Evolutionary conservation across 768 basidiomycete species (phyloP).

Genomic region (Heimioporus sp.): DNA sequence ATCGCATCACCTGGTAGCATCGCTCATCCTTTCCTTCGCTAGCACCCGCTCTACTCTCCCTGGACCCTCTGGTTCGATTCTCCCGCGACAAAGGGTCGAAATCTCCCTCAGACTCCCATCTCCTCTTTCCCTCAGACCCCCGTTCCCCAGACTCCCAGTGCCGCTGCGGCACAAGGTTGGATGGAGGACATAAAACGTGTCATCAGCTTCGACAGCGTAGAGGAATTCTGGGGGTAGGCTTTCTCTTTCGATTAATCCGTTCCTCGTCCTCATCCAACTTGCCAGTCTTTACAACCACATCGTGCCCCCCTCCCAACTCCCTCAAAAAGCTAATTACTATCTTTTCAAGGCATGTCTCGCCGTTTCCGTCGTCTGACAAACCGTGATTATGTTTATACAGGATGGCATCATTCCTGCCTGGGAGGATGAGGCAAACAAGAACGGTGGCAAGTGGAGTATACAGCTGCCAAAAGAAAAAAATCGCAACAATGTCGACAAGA

Average conservation of each 20-base stretch:
- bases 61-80: slow-evolving; percentile 99
- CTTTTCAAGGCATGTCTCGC: slow-evolving; percentile 79
- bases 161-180: slow-evolving; percentile 82
- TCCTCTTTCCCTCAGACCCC: slow-evolving; percentile 79
- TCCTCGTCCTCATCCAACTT: slow-evolving; percentile 9
- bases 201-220: slow-evolving; percentile 93
- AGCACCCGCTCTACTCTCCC: slow-evolving; percentile 92
- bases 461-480: slow-evolving; percentile 97
- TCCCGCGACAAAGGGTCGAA: slow-evolving; percentile 85
- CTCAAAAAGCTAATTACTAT: slow-evolving; percentile 98
- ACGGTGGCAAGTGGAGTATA: slow-evolving; percentile 98
- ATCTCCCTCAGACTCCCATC: slow-evolving; percentile 80
- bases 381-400: slow-evolving; percentile 37
- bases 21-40: slow-evolving; percentile 5
- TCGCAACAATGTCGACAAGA: slow-evolving; percentile 76
- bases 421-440: slow-evolving; percentile 96
- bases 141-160: slow-evolving; percentile 67
- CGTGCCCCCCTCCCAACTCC: slow-evolving; percentile 88
- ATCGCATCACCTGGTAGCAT: neutral
- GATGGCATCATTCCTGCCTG: slow-evolving; percentile 96
- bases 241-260: neutral
- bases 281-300: slow-evolving; percentile 93
- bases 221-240: slow-evolving; percentile 98
- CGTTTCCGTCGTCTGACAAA: neutral
- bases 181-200: slow-evolving; percentile 99